Evolutionary conservation across 2,329 filamentous ascomycete genomes (phyloP).

Genomic region (Calonectria ilicicola): DNA sequence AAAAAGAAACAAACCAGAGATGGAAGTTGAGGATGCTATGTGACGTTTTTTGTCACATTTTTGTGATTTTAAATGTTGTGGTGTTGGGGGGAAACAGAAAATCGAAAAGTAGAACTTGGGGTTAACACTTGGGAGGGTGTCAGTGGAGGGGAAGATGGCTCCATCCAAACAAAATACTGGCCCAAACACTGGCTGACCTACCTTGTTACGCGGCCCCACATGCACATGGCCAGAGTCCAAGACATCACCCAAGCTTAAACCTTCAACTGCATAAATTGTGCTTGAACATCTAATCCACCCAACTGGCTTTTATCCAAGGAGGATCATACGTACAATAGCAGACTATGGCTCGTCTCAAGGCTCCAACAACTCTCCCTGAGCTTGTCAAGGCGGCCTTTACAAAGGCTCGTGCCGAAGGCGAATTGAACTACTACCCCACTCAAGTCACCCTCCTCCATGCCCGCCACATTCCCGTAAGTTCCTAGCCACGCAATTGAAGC

Average conservation of each 20-base stretch:
- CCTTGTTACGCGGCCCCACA: neutral
- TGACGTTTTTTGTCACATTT: neutral
- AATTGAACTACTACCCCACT: slow-evolving; percentile 67
- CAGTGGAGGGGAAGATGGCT: neutral
- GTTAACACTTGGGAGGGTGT: neutral
- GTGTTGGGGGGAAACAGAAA: neutral
- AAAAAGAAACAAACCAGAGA: neutral
- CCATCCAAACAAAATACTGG: neutral
- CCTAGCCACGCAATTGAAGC: neutral
- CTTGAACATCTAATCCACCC: neutral
- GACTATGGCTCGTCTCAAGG: slow-evolving; percentile 54
- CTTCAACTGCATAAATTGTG: neutral
- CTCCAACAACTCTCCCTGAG: slow-evolving; percentile 61
- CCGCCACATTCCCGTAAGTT: slow-evolving; percentile 57
- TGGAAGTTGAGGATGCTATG: too few species aligned
- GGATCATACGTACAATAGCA: neutral
- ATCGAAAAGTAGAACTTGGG: neutral
- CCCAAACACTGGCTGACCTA: neutral
- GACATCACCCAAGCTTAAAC: neutral
- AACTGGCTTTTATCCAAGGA: neutral
- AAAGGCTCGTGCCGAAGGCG: slow-evolving; percentile 59
- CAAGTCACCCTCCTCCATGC: slow-evolving; percentile 62
- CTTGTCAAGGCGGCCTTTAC: slow-evolving; percentile 64
- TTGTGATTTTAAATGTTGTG: neutral
- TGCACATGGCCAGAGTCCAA: neutral